phyloP scores from a whole-genome alignment of 2,329 filamentous ascomycete genomes.

The Epichloe scottii region DNA sequence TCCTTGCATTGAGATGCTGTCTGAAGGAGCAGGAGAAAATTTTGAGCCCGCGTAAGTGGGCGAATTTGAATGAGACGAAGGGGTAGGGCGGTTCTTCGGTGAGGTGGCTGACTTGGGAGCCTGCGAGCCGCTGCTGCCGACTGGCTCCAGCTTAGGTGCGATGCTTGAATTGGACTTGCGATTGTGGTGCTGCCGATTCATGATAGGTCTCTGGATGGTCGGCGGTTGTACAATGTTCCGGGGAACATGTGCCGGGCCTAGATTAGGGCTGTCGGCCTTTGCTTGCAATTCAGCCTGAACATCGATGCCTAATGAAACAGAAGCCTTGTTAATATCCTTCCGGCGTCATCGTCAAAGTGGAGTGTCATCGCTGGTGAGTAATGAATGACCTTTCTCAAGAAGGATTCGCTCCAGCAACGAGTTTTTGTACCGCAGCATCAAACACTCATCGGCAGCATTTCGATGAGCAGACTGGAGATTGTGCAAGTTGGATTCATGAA shows the following conservation, averaged over 20 bases:
- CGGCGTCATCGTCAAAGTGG: background rate
- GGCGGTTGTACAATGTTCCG: conserved; percentile 61
- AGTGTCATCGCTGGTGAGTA: background rate
- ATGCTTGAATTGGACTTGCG: conserved; percentile 62
- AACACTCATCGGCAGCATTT: conserved; percentile 85
- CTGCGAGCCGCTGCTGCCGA: conserved; percentile 32
- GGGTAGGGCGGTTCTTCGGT: conserved; percentile 67
- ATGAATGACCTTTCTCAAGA: conserved; percentile 77
- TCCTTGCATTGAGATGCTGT: conserved; percentile 33
- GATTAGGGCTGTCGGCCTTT: conserved; percentile 78
- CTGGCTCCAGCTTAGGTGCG: conserved; percentile 58
- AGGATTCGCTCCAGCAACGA: conserved; percentile 90
- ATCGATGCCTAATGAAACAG: conserved; percentile 62
- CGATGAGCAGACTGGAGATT: conserved; percentile 90
- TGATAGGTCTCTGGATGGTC: conserved; percentile 66
- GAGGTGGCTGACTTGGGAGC: conserved; percentile 45
- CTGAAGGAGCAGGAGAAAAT: conserved; percentile 32
- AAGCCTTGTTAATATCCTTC: background rate
- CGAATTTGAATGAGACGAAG: conserved; percentile 59
- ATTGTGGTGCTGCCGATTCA: conserved; percentile 68
- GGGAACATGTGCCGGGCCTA: conserved; percentile 55
- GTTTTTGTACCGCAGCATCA: conserved; percentile 98
- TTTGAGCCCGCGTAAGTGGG: conserved; percentile 36
- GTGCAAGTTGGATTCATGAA: conserved; percentile 88
- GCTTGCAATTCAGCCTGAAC: conserved; percentile 90